Evolutionary conservation across 352 stramenopile species (phyloP), one percentile per base, ranked within the genome.

Genomic region (Globisporangium paddicum): DNA sequence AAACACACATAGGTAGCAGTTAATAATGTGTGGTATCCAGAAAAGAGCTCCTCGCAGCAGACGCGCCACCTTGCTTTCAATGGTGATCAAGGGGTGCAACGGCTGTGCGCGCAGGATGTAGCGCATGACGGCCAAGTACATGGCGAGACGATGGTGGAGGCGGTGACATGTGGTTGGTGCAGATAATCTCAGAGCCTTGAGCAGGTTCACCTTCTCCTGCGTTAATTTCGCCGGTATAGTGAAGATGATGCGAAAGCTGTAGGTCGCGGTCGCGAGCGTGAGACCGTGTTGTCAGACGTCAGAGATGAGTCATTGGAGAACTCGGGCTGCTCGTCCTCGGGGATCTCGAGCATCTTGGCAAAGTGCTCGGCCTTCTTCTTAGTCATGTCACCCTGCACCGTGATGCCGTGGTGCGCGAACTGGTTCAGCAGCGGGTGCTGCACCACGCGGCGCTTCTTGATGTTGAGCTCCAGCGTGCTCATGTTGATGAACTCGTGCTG

Each of bases 341-440:
- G 82, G 61, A 92, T 92, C 14, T 65, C 62, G n/a, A 92, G 66
- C 82, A 92, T 90, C 48, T 85, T 79, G 32, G 84, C 82, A 58
- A 94, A 90, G 45, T 92, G 75, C 60, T 90, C 89, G 59, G 80
- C 84, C 53, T 94, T 94, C 55, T 94, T 80, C 61, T 94, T 94
- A 26, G 83, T 94, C 42, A 86, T 77, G 61, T 94, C 84, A 35
- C 84, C 84, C 55, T 91, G 82, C 11, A 94, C 79, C 9, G 80
- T 88, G 54, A 90, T 82, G 28, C 83, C 83, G 6, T 82, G 74
- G 41, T 89, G 79, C 23, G 82, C 80, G 63, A 79, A 90, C 53
- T 83, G 82, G 60, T 94, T 82, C 11, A 94, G 72, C 42, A 86
- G 72, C 55, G 82, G 82, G 58, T 91, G 82, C 58, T 92, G 79